These are phyloP conservation scores for Pulveroboletus sp. DNA, from an alignment of 768 basidiomycete genomes.

Conservation along the genomic window DNA sequence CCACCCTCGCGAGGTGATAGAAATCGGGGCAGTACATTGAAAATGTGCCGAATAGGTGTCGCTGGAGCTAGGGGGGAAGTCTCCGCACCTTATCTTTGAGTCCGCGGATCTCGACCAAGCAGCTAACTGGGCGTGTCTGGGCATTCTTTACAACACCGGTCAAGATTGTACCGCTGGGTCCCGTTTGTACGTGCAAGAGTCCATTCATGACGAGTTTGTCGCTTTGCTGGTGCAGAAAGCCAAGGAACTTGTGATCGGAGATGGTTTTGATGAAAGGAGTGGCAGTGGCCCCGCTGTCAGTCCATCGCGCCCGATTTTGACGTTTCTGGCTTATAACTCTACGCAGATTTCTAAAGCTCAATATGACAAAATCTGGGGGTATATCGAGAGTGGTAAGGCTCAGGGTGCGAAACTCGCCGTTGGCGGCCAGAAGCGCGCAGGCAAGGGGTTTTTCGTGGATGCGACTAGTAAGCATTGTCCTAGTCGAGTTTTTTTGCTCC, in stretches of 20 bases:
- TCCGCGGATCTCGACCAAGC: constrained; percentile 85
- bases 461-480: constrained; percentile 66
- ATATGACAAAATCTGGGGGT: constrained; percentile 81
- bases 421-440: constrained; percentile 74
- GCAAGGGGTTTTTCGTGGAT: constrained; percentile 84
- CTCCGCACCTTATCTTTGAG: constrained; percentile 83
- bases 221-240: constrained; percentile 59
- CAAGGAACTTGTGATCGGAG: constrained; percentile 66
- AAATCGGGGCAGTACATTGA: constrained; percentile 11
- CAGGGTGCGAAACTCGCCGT: constrained; percentile 75
- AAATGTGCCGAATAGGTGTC: constrained; percentile 51
- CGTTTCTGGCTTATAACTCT: constrained; percentile 6
- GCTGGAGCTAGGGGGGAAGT: constrained; percentile 92
- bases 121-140: constrained; percentile 80
- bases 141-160: constrained; percentile 85
- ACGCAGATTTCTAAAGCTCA: constrained; percentile 76
- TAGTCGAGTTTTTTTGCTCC: constrained; percentile 3
- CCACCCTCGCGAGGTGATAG: constrained; percentile 24
- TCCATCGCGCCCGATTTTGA: constrained; percentile 8
- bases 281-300: constrained; percentile 82
- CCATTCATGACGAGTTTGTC: constrained; percentile 82
- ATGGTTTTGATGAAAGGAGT: constrained; percentile 71
- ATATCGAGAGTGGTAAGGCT: constrained; percentile 80
- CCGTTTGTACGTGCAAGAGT: constrained; percentile 83
- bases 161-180: constrained; percentile 94